Percentiles rank a stretch among this genome's conserved stretches.
Conservation (phyloP, 2,329 filamentous ascomycete genomes). For the Aurifilum marmelostoma region DNA sequence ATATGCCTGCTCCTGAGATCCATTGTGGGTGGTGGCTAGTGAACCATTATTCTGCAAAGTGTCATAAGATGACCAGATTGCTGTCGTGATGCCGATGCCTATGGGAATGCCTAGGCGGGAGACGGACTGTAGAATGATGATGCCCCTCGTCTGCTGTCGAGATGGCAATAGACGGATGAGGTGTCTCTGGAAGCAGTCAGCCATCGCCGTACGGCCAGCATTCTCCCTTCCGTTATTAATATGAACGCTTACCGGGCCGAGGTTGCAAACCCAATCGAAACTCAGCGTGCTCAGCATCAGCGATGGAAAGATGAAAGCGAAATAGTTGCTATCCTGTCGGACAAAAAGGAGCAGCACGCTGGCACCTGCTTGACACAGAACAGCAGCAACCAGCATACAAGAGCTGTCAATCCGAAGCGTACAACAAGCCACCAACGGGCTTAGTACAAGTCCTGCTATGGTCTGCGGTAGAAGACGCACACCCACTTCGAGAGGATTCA, state of each 20-base stretch:
- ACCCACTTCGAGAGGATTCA: conserved; percentile 38
- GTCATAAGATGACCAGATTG: conserved; percentile 11
- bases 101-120: conserved; percentile 11
- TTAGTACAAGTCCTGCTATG: conserved; percentile 39
- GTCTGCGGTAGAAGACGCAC: conserved; percentile 40
- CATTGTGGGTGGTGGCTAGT: background rate
- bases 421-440: conserved; percentile 20
- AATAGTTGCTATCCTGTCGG: conserved; percentile 35
- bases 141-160: background rate
- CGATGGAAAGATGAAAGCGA: conserved; percentile 39
- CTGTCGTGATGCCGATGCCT: conserved; percentile 15
- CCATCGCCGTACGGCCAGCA: background rate
- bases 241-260: conserved; percentile 10
- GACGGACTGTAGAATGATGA: conserved; percentile 2
- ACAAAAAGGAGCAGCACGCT: conserved; percentile 40
- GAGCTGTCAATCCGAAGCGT: conserved; percentile 25
- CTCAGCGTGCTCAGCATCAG: conserved; percentile 39
- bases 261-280: conserved; percentile 37
- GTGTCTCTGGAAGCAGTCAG: conserved; percentile 16
- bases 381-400: conserved; percentile 37
- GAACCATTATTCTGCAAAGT: background rate
- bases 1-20: background rate
- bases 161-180: background rate
- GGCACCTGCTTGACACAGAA: conserved; percentile 34
- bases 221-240: background rate